Conservation (phyloP, 1,284 basidiomycete species). For the Fistulina hepatica region DNA sequence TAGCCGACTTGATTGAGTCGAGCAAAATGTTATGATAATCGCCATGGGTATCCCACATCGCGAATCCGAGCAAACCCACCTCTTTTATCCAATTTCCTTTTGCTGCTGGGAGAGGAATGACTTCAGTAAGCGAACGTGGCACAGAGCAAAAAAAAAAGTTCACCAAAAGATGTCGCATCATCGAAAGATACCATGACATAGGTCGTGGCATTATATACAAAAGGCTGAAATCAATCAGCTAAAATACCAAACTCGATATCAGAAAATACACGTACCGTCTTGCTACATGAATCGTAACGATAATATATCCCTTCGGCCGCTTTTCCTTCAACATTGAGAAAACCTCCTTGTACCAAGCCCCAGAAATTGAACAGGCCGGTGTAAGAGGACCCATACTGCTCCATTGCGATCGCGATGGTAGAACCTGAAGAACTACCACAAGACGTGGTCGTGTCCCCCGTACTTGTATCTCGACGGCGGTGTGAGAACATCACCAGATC, state of each 20-base stretch:
- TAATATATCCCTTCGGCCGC: conserved; percentile 37
- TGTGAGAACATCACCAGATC: no score
- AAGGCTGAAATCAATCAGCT: conserved; percentile 35
- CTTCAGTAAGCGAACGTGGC: conserved; percentile 21
- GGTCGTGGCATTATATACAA: conserved; percentile 43
- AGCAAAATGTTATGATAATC: conserved; percentile 48
- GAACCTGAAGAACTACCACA: no score
- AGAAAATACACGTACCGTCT: no score
- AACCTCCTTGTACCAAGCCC: conserved; percentile 44
- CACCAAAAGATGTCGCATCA: conserved; percentile 39
- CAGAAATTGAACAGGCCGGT: conserved; percentile 47
- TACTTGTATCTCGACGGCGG: background rate
- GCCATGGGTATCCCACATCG: conserved; percentile 55
- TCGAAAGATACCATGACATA: conserved; percentile 55
- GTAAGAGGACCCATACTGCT: conserved; percentile 24
- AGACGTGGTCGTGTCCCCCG: conserved; percentile 26
- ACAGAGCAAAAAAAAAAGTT: conserved; percentile 13
- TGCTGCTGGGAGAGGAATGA: conserved; percentile 21
- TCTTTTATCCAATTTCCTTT: conserved; percentile 51
- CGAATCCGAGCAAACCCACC: conserved; percentile 45
- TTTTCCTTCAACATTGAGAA: conserved; percentile 41
- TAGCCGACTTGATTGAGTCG: conserved; percentile 33
- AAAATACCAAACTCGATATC: conserved; percentile 22
- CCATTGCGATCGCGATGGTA: no score
- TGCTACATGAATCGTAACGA: conserved; percentile 50